Percentiles rank a stretch among this genome's conserved stretches.
Evolutionary conservation across 176 grass and related monocot species (phyloP).

Genomic region (Oryza longistaminata): DNA sequence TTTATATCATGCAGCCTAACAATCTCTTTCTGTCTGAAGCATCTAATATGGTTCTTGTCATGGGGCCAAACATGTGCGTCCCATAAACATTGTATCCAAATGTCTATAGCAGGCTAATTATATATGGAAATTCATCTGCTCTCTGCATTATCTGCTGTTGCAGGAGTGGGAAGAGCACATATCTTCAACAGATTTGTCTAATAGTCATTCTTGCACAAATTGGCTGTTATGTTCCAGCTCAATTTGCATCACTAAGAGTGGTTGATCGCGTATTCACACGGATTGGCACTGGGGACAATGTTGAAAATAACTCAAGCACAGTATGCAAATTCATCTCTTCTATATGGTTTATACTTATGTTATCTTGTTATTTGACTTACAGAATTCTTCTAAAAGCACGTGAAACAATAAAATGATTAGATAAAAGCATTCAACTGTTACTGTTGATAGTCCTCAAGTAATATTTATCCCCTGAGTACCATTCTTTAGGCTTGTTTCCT

Average conservation of each 20-base stretch:
- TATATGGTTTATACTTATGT: not conserved
- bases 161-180: conserved; percentile 99
- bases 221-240: conserved; percentile 91
- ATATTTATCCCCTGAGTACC: not conserved
- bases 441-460: not conserved
- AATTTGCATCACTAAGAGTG: conserved; percentile 88
- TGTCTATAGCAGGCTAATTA: conserved; percentile 20
- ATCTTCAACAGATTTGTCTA: conserved; percentile 97
- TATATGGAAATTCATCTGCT: conserved; percentile 35
- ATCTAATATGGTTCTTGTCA: conserved; percentile 97
- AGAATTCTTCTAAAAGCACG: not conserved
- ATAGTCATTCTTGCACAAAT: conserved; percentile 93
- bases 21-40: conserved; percentile 94
- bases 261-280: conserved; percentile 92
- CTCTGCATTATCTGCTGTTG: conserved; percentile 33
- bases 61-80: conserved; percentile 92
- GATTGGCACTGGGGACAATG: conserved; percentile 75
- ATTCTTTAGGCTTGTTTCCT: conserved; percentile 23
- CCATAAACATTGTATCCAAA: conserved; percentile 36
- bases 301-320: conserved; percentile 94
- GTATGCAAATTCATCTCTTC: conserved; percentile 36
- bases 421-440: not conserved
- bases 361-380: conserved; percentile 1
- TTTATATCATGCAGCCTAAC: conserved; percentile 66
- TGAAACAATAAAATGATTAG: not conserved